A percentile compares a stretch with the other conserved stretches of the same genome.
Evolutionary conservation across 2,329 filamentous ascomycete species (phyloP).

Genomic region (Talaromyces sp.): DNA sequence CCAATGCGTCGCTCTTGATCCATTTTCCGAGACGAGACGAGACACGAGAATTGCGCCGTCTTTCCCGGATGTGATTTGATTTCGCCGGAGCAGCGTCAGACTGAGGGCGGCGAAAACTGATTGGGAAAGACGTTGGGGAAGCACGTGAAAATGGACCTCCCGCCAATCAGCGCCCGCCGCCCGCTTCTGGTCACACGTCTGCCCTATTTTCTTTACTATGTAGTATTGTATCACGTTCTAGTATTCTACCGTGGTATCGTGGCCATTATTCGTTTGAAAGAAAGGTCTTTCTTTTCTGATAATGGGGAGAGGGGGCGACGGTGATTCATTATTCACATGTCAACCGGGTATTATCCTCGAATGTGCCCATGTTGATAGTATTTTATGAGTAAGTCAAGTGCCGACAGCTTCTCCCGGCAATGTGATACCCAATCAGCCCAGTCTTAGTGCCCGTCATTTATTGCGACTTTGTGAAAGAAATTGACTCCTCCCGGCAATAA

Average conservation of each 20-base stretch:
- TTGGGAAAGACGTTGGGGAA: neutral
- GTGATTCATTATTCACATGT: neutral
- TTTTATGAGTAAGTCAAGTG: neutral
- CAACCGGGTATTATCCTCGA: neutral
- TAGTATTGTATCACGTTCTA: too few species aligned
- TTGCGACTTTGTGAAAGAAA: neutral
- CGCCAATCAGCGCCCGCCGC: neutral
- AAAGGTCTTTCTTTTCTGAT: neutral
- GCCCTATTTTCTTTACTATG: neutral
- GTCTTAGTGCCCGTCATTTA: neutral
- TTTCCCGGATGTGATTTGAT: neutral
- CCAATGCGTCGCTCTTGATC: neutral
- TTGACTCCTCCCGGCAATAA: neutral
- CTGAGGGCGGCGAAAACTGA: neutral
- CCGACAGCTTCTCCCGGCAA: neutral
- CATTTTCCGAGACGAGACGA: neutral
- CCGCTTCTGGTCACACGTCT: neutral
- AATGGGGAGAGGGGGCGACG: too few species aligned
- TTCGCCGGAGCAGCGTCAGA: neutral
- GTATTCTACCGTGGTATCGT: neutral
- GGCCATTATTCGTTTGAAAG: too few species aligned
- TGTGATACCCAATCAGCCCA: neutral
- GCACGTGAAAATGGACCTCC: neutral
- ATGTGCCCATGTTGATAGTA: neutral
- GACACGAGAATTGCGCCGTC: neutral